Evolutionary conservation across 345 rosid species (phyloP).

Genomic region (Acer negundo): DNA sequence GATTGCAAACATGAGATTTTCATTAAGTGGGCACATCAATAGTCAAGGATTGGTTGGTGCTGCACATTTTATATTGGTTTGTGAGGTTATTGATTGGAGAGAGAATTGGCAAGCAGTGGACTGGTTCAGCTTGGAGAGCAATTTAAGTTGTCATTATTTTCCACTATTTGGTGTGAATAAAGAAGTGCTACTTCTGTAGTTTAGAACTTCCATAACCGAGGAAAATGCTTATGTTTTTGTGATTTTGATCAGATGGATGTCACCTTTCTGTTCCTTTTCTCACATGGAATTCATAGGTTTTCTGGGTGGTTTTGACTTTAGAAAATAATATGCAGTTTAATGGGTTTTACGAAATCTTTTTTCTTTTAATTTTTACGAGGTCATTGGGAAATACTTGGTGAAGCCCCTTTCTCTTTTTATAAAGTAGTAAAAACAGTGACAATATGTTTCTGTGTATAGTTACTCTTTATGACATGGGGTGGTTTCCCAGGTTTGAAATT

Average conservation of each 20-base stretch:
- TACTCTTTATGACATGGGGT: neutral
- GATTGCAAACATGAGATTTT: neutral
- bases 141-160: neutral
- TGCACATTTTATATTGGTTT: neutral
- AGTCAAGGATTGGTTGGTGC: neutral
- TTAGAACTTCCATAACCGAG: neutral
- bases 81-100: neutral
- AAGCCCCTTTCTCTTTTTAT: neutral
- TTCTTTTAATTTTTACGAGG: neutral
- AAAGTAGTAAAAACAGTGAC: neutral
- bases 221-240: neutral
- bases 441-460: neutral
- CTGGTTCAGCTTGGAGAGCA: neutral
- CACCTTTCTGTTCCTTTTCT: neutral
- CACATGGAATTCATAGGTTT: neutral
- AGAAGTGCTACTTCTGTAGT: neutral
- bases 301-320: neutral
- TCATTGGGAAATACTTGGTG: neutral
- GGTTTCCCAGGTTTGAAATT: neutral
- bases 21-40: neutral
- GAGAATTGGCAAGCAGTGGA: neutral
- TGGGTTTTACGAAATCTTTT: neutral
- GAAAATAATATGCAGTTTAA: neutral
- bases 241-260: neutral
- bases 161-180: neutral